phyloP scores from a whole-genome alignment of 2,329 filamentous ascomycete species.

The Pestalotiopsis sp. region DNA sequence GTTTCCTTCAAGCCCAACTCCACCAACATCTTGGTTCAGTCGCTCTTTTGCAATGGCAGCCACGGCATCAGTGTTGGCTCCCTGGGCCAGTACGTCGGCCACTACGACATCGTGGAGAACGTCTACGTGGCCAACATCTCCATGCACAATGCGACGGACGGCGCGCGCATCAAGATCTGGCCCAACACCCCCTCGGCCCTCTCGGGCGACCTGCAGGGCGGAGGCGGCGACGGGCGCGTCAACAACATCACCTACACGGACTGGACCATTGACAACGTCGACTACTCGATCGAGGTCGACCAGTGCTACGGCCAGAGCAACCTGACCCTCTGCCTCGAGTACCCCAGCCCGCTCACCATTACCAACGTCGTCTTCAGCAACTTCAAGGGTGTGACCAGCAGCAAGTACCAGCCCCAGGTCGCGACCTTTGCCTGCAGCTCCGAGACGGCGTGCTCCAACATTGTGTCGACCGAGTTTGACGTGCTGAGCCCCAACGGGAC shows the following conservation, averaged over 20 bases:
- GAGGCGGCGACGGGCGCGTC: slow-evolving; percentile 61
- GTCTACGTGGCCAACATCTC: slow-evolving; percentile 53
- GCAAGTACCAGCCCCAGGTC: slow-evolving; percentile 21
- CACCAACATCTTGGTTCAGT: slow-evolving; percentile 61
- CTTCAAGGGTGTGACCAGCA: slow-evolving; percentile 50
- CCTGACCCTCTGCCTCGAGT: slow-evolving; percentile 61
- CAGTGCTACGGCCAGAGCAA: slow-evolving; percentile 35
- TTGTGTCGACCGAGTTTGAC: slow-evolving; percentile 11
- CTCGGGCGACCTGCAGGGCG: slow-evolving; percentile 52
- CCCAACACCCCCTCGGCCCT: slow-evolving; percentile 45
- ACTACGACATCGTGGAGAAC: slow-evolving; percentile 62
- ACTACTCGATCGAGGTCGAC: slow-evolving; percentile 62
- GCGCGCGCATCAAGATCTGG: slow-evolving; percentile 69
- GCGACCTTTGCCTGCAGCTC: slow-evolving; percentile 22
- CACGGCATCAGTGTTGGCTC: slow-evolving; percentile 66
- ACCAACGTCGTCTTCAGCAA: slow-evolving; percentile 55
- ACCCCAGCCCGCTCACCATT: slow-evolving; percentile 56
- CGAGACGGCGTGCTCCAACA: slow-evolving; percentile 13
- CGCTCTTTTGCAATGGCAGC: slow-evolving; percentile 61
- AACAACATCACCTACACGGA: slow-evolving; percentile 64
- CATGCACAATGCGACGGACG: slow-evolving; percentile 54
- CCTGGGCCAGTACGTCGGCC: slow-evolving; percentile 59
- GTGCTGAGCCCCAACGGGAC: slow-evolving; percentile 12
- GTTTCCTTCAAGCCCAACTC: slow-evolving; percentile 67
- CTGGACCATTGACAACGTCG: slow-evolving; percentile 59